phyloP scores from a whole-genome alignment of 768 basidiomycete genomes.

The Termitomyces eurrhizus region DNA sequence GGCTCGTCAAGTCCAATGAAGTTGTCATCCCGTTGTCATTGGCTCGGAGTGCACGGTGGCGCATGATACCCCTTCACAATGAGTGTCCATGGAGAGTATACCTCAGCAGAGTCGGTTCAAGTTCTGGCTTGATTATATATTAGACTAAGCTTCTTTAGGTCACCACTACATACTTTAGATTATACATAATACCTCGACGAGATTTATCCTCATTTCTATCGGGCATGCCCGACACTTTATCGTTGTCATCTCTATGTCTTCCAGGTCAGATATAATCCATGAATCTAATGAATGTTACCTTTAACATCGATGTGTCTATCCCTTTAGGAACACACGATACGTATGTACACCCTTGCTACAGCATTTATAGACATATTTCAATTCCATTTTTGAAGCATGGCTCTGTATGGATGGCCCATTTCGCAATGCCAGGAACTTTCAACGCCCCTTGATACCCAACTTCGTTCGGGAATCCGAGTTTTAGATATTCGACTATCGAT shows the following conservation, averaged over 20 bases:
- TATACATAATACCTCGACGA: conserved; percentile 60
- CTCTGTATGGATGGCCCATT: conserved; percentile 81
- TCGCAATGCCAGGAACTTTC: conserved; percentile 77
- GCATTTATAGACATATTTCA: not conserved
- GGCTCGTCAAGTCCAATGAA: conserved; percentile 22
- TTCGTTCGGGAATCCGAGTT: conserved; percentile 74
- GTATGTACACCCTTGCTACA: conserved; percentile 31
- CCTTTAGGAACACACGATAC: conserved; percentile 63
- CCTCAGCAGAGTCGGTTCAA: conserved; percentile 41
- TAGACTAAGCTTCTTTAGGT: conserved; percentile 30
- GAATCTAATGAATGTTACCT: not conserved
- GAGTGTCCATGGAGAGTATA: conserved; percentile 59
- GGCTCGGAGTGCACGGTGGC: conserved; percentile 39
- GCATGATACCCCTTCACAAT: conserved; percentile 34
- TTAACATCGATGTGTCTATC: not conserved
- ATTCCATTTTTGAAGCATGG: conserved; percentile 47
- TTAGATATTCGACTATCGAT: conserved; percentile 80
- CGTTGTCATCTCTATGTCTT: conserved; percentile 71
- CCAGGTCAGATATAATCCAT: conserved; percentile 50
- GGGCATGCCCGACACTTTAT: conserved; percentile 59
- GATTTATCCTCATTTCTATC: conserved; percentile 51
- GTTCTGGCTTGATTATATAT: not conserved
- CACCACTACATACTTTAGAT: conserved; percentile 35
- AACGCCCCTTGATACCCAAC: conserved; percentile 63
- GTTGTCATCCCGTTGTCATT: conserved; percentile 26